A percentile compares a stretch with the other conserved stretches of the same genome.
These are phyloP conservation scores for Penicillium arizonense DNA, from an alignment of 495 filamentous ascomycete species.

Conservation along the genomic window DNA sequence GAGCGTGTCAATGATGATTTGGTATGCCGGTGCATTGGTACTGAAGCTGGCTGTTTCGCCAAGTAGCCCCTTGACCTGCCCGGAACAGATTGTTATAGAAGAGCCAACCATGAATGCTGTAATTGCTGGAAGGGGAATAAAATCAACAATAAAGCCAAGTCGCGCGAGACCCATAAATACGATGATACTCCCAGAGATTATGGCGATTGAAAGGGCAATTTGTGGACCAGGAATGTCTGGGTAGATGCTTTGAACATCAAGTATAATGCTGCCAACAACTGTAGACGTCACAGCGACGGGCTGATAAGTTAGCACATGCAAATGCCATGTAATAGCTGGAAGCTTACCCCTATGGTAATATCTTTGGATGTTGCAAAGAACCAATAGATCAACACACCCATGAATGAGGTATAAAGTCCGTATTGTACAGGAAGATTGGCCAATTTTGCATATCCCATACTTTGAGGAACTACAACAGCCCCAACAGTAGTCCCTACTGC, in stretches of 20 bases:
- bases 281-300: slow-evolving; percentile 94
- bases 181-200: slow-evolving; percentile 76
- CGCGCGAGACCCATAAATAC: slow-evolving; percentile 73
- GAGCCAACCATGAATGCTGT: slow-evolving; percentile 96
- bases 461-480: slow-evolving; percentile 88
- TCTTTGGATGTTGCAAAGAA: slow-evolving; percentile 97
- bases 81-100: slow-evolving; percentile 80
- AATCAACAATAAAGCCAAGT: slow-evolving; percentile 86
- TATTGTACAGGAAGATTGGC: slow-evolving; percentile 74
- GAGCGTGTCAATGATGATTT: slow-evolving; percentile 79
- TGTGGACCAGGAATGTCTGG: slow-evolving; percentile 57
- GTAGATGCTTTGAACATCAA: slow-evolving; percentile 48
- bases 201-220: slow-evolving; percentile 72
- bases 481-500: slow-evolving; percentile 62
- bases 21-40: slow-evolving; percentile 72
- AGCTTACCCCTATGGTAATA: slow-evolving; percentile 88
- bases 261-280: slow-evolving; percentile 73
- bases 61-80: slow-evolving; percentile 79
- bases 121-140: slow-evolving; percentile 86
- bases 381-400: slow-evolving; percentile 93
- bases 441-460: slow-evolving; percentile 91
- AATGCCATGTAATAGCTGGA: not conserved
- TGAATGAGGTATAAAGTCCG: slow-evolving; percentile 92
- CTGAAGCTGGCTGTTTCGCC: slow-evolving; percentile 69
- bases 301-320: slow-evolving; percentile 33